Conservation (phyloP, 352 stramenopile species). For the Halophytophthora batemanensis region DNA sequence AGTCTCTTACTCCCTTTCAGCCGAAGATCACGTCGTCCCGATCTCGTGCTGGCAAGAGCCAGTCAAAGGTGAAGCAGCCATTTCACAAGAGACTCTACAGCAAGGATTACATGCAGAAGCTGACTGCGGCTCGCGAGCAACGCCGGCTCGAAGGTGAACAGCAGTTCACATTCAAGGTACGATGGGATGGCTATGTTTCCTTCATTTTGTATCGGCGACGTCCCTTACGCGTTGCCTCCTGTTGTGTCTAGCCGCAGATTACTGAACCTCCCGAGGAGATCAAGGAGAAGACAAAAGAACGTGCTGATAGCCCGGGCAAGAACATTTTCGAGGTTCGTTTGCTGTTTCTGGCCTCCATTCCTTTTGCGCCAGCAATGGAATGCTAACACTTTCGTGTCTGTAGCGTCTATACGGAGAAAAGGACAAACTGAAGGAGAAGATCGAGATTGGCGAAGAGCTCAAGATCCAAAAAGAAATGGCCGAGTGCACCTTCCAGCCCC, state of each 20-base stretch:
- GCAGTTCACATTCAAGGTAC: slow-evolving; percentile 75
- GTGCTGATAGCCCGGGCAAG: slow-evolving; percentile 50
- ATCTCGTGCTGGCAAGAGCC: slow-evolving; percentile 20
- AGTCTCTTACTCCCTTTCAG: slow-evolving; percentile 55
- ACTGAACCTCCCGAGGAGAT: slow-evolving; percentile 47
- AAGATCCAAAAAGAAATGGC: slow-evolving; percentile 73
- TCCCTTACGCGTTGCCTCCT: slow-evolving; percentile 12
- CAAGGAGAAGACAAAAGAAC: slow-evolving; percentile 57
- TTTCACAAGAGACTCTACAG: slow-evolving; percentile 78
- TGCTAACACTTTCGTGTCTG: slow-evolving; percentile 3
- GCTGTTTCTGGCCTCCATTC: slow-evolving; percentile 8
- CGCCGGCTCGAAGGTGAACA: slow-evolving; percentile 71
- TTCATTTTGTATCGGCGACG: neutral
- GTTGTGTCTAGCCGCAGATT: slow-evolving; percentile 48
- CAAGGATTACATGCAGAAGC: slow-evolving; percentile 71
- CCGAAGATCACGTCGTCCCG: slow-evolving; percentile 38
- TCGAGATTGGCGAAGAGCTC: slow-evolving; percentile 65
- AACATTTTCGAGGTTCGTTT: slow-evolving; percentile 77
- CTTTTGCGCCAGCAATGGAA: slow-evolving; percentile 16
- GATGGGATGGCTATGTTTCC: slow-evolving; percentile 3
- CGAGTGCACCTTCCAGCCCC: slow-evolving; percentile 75
- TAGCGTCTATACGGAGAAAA: slow-evolving; percentile 82
- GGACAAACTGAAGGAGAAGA: slow-evolving; percentile 75
- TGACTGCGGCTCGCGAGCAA: slow-evolving; percentile 63
- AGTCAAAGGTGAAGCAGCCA: slow-evolving; percentile 41